These are phyloP conservation scores for Kodamaea kaohsiungensis DNA, from an alignment of 805 yeast species.

Conservation along the genomic window DNA sequence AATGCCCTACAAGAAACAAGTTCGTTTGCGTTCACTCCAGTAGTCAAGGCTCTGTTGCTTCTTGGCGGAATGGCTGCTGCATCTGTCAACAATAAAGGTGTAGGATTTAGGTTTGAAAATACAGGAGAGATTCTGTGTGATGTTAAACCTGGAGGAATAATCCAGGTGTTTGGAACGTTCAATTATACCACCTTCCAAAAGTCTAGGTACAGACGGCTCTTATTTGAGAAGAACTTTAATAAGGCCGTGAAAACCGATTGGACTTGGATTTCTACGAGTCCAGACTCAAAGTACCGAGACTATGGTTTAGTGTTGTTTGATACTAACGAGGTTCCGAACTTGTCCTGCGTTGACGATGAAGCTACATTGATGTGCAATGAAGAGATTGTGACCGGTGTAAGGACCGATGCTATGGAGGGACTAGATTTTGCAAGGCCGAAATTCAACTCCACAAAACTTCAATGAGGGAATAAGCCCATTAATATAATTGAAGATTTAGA, in stretches of 20 bases:
- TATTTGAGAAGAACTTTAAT: slow-evolving; percentile 1
- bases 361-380: slow-evolving; percentile 10
- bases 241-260: not conserved
- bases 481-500: no score
- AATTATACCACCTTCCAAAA: slow-evolving; percentile 15
- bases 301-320: slow-evolving; percentile 20
- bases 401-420: not conserved
- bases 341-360: slow-evolving; percentile 18
- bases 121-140: slow-evolving; percentile 20
- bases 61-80: slow-evolving; percentile 2
- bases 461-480: no score
- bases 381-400: not conserved
- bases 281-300: slow-evolving; percentile 6
- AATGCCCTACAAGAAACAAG: not conserved
- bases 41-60: not conserved
- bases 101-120: not conserved
- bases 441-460: no score
- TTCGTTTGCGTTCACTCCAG: not conserved
- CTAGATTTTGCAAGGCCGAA: not conserved
- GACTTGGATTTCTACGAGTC: not conserved
- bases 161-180: slow-evolving; percentile 20
- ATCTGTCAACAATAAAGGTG: not conserved
- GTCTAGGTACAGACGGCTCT: slow-evolving; percentile 14
- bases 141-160: slow-evolving; percentile 16
- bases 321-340: slow-evolving; percentile 12